Conservation (phyloP, 441 rosid species). For the Brassica balearica region DNA sequence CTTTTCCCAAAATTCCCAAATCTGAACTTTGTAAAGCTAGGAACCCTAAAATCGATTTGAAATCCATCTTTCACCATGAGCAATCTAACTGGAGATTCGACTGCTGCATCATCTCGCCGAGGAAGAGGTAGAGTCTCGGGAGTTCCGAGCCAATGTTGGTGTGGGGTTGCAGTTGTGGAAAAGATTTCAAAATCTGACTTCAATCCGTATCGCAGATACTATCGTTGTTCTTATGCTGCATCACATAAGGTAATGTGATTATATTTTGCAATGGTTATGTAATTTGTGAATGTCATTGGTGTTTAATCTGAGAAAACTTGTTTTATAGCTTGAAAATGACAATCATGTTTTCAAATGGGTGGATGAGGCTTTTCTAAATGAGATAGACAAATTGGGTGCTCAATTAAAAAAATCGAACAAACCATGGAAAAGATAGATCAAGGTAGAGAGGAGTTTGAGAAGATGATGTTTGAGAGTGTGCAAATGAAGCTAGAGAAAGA, state of each 20-base stretch:
- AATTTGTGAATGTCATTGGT: neutral
- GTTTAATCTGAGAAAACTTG: neutral
- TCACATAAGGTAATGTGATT: neutral
- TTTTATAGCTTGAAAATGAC: neutral
- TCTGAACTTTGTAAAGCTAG: neutral
- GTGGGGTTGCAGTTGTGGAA: neutral
- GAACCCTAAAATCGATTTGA: neutral
- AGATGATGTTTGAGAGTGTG: neutral
- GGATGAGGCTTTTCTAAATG: neutral
- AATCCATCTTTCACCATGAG: neutral
- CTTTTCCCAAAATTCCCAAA: neutral
- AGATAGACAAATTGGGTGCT: neutral
- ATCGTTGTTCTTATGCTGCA: neutral
- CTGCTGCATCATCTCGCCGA: neutral
- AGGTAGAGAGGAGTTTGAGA: neutral
- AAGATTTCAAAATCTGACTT: neutral
- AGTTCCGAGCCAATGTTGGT: neutral
- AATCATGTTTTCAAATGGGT: neutral
- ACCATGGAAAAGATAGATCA: neutral
- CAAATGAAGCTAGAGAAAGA: neutral
- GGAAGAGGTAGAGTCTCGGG: neutral
- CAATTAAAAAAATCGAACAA: neutral
- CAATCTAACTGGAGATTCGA: neutral
- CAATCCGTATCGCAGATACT: neutral
- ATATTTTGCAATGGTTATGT: neutral